A percentile compares a stretch with the other conserved stretches of the same genome.
Evolutionary conservation across 2,329 filamentous ascomycete genomes (phyloP).

Genomic region (Monosporascus sp.): DNA sequence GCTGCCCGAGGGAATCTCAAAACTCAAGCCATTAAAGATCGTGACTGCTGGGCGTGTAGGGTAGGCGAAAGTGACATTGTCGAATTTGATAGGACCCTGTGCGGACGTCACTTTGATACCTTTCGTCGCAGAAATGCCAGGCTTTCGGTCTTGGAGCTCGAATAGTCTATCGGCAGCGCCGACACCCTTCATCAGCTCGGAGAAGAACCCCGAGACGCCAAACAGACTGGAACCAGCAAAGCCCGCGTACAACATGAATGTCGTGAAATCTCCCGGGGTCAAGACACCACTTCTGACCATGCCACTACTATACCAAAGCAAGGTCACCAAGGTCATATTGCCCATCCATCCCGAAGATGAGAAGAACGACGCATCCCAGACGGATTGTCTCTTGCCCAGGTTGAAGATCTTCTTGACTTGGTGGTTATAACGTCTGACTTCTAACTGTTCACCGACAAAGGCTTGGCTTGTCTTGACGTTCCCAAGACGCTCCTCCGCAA

Average conservation of each 20-base stretch:
- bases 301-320: conserved; percentile 84
- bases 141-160: conserved; percentile 85
- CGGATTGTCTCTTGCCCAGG: conserved; percentile 78
- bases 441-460: conserved; percentile 87
- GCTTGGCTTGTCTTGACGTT: conserved; percentile 97
- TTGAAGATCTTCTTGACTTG: conserved; percentile 91
- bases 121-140: conserved; percentile 80
- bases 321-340: conserved; percentile 90
- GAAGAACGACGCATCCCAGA: conserved; percentile 90
- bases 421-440: conserved; percentile 84
- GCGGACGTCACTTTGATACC: conserved; percentile 76
- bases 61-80: conserved; percentile 82
- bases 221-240: conserved; percentile 83
- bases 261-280: conserved; percentile 86
- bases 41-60: conserved; percentile 86
- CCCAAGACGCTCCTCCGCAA: conserved; percentile 94
- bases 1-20: conserved; percentile 85
- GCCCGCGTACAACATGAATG: conserved; percentile 97
- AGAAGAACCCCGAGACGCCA: conserved; percentile 92
- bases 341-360: conserved; percentile 81
- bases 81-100: conserved; percentile 82
- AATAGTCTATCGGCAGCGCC: conserved; percentile 95
- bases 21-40: conserved; percentile 85
- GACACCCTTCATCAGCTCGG: conserved; percentile 97
- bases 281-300: conserved; percentile 85